Percentiles rank a stretch among this genome's conserved stretches.
These are phyloP conservation scores for Linnemannia zychae DNA, from an alignment of 192 early-diverging fungal genomes.

Conservation along the genomic window DNA sequence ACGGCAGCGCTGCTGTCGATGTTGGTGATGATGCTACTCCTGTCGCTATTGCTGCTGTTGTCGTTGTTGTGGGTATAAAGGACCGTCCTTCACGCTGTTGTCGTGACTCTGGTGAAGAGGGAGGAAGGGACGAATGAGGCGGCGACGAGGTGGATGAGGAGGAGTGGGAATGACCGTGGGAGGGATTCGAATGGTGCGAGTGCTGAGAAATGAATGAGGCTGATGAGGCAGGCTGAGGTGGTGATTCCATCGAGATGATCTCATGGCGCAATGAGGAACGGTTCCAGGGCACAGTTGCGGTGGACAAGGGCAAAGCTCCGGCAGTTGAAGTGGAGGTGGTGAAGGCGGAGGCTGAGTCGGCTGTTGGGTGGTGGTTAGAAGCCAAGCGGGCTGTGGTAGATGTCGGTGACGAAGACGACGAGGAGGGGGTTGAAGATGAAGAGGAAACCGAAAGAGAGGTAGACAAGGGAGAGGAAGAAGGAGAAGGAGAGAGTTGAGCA, in stretches of 20 bases:
- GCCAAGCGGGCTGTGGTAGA: background rate
- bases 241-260: constrained; percentile 9
- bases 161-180: constrained; percentile 2
- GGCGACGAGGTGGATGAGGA: constrained; percentile 12
- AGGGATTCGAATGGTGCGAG: background rate
- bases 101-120: background rate
- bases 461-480: background rate
- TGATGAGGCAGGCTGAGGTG: constrained; percentile 1
- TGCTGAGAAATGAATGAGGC: background rate
- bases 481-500: background rate
- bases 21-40: background rate
- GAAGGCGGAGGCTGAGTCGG: background rate
- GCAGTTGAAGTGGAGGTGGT: constrained; percentile 3
- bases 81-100: background rate
- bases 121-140: background rate
- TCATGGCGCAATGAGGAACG: constrained; percentile 28
- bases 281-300: constrained; percentile 17
- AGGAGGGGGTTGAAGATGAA: background rate
- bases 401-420: background rate
- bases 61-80: background rate
- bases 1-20: background rate
- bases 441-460: background rate
- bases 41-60: too few species aligned
- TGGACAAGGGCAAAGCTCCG: background rate
- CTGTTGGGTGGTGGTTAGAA: background rate